Evolutionary conservation across 352 stramenopile genomes (phyloP), one percentile per base, ranked within the genome.

Genomic region (Globisporangium parvum): DNA sequence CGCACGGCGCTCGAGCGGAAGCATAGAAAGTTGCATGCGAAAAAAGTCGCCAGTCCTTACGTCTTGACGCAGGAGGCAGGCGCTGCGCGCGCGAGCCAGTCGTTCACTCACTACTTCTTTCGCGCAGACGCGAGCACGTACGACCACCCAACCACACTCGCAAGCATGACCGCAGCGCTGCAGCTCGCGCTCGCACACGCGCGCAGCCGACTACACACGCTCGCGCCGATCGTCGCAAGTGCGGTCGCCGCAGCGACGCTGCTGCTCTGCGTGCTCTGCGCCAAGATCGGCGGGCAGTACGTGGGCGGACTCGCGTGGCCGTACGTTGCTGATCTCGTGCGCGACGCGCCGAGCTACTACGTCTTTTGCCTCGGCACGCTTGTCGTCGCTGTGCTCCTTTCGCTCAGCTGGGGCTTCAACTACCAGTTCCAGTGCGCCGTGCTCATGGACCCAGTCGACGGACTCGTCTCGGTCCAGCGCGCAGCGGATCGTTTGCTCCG

Each of bases 301-400:
- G 59, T 71, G 3, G 77, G 77, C 37, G 72, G 71, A 0, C 61
- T 87, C 11, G 28, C 26, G 3, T 84, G 73, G 73, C 76, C 73
- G 20, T 87, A 80, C 62, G 70, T 87, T 60, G 82, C 73, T 15
- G 73, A 84, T 55, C 67, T 74, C 44, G 69, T 65, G 46, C 66
- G 71, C 53, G 71, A 77, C 40, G 48, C 63, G 15, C 71, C 71
- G 1, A 61, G 53, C 5, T 77, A 77, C 51, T 67, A 71, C 24
- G 51, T 81, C 14, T 86, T 80, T 47, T 68, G 51, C 47, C 56
- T 59, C 18, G 75, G 72, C 0, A 45, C 76, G 3, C 62, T 62
- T 3, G 50, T 62, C 28, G 67, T 66, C 6, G 66, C 70, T 2
- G 41, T 69, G 28, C 55, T 69, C 26, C 65, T 88, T 9, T 50